Evolutionary conservation across 306 rosid species (phyloP), one percentile per base, ranked within the genome.

Genomic region (Acacia confusa): DNA sequence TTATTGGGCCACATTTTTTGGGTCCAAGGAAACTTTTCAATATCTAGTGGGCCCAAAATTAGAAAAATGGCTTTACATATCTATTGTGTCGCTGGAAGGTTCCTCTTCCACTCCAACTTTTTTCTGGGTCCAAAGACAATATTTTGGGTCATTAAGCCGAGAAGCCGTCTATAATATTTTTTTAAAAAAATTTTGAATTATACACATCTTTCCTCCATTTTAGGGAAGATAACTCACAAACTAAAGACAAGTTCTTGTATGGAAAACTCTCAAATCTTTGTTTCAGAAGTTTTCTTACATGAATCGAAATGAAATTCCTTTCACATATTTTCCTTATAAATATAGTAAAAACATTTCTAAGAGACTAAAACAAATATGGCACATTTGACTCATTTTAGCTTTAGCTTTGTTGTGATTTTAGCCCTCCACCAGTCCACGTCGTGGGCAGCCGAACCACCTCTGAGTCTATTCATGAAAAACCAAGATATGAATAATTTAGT

Each of bases 301-400:
- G 4, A 34, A 0, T 0, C 4, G 7, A 34, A 7, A 5, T 4
- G 4, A 34, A 5, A 34, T 4, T 34, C 0, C 0, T 34, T 0
- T 5, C 7, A 5, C 1, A 5, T 34, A 4, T 0, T 34, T 34
- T 4, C 5, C 1, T 34, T 5, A 0, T 36, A 36, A n/a, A n/a
- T 0, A 36, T 6, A 0, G 6, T 0, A 34, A 5, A 34, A 34
- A 6, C 1, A 36, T 1, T 10, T 44, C 7, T 36, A 36, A 36
- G 6, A 36, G 8, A 6, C 1, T 36, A 6, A 6, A 6, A 36
- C 1, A 36, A 36, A 36, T 0, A 0, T n/a, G n/a, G n/a, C n/a
- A n/a, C n/a, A n/a, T n/a, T n/a, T n/a, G 8, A 36, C 8, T 5
- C 40, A 11, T 17, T 50, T 17, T 17, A 2, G 4, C 40, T 44